Evolutionary conservation across 495 filamentous ascomycete species (phyloP), one percentile per base, ranked within the genome.

Genomic region (Podospora tetraspora): DNA sequence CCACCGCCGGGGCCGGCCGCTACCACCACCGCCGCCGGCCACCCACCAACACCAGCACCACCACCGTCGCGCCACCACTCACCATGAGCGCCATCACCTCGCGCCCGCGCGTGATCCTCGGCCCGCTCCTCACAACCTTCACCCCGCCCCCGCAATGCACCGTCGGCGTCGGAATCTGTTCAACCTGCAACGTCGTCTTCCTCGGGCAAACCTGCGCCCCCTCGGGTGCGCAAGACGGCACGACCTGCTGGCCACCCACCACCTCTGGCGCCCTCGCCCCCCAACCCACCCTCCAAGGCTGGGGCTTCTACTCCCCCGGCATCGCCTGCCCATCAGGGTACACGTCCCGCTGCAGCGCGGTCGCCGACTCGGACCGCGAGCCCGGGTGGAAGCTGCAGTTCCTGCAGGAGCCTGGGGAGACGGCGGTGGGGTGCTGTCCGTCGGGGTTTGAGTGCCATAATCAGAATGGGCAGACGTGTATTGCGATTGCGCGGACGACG

Each of bases 251-350:
- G 76, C 77, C 77, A 19, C 23, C 73, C 19, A 72, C 67, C 8
- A 66, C 75, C 1, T 12, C 27, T 2, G 70, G 68, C 19, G 71
- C 62, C 4, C 61, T 57, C 56, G 19, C 23, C 2, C 25, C 67
- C 3, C 16, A n/a, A 3, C 10, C 24, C 0, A 25, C 69, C 3
- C 22, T 79, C 6, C 19, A 52, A 7, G 77, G 74, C 25, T 71
- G 75, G 75, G 76, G 77, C 7, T 76, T 79, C 34, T 77, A 78
- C 63, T 78, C 76, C 19, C 77, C 77, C 0, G 77, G 77, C 11
- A 24, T 74, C 6, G 25, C 66, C 0, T 79, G 77, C 63, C 77
- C 77, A 16, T 57, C 34, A 3, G 77, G 75, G 5, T 76, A 75
- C 70, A 69, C 69, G 3, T 68, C 75, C 9, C 76, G 70, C 0